Base-by-base conservation (phyloP, 148 eudicot genomes). In the Rhododendron ovatum region DNA sequence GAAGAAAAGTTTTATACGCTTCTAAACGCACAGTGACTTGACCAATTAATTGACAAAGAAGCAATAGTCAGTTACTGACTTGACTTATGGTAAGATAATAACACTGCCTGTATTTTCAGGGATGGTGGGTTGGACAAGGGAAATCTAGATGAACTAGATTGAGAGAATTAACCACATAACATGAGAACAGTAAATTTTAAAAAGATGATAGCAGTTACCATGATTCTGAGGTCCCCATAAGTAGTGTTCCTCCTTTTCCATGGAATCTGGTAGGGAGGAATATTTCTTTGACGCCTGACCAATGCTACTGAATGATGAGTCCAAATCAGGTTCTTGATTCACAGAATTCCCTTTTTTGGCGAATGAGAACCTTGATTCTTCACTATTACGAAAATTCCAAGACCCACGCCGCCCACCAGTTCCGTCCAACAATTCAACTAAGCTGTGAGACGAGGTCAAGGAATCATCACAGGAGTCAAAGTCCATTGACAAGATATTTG, bases 401-500 rank as follows among this genome's bases (percentile, higher is more conserved):
- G 90, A 87, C 88, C 88, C 88, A 30, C 86, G 81, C 24, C 75
- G 80, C 39, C 86, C 86, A 86, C 86, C 89, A 83, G 82, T 77
- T 67, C 86, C 88, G 30, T 86, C 89, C 83, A 81, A 76, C 35
- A 89, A 69, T 55, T 83, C 88, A 80, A 87, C 77, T 81, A 88
- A 83, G 83, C 69, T 87, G 74, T 78, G 88, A 84, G 90, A 87
- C 76, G 82, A 85, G 82, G 75, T 79, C 53, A 82, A 86, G 22
- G 93, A 88, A 86, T 92, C 88, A 81, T 91, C 93, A 85, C 87
- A 86, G 17, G 89, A 87, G 86, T 92, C 93, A 77, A 92, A 90
- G 82, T 90, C 93, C 81, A 88, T 80, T 2, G 94, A 92, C 92
- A 91, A 85, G 26, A 92, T 91, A 87, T 91, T 91, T 81, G 94